Evolutionary conservation across 2,329 filamentous ascomycete species (phyloP).

Genomic region (Monosporascus sp.): DNA sequence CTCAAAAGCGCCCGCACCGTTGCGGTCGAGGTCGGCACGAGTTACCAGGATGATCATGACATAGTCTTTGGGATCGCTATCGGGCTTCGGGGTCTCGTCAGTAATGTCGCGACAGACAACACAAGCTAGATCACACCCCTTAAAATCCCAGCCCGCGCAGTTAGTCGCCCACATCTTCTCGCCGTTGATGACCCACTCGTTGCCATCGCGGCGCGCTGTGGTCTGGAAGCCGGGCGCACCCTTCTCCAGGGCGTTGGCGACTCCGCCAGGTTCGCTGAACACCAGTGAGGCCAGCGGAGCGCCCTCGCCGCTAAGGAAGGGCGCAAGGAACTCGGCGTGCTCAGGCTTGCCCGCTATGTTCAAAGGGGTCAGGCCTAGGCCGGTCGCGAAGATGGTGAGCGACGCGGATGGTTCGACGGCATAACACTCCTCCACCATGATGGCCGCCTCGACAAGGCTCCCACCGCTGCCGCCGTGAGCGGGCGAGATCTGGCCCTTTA

Average conservation of each 20-base stretch:
- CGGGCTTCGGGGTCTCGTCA: neutral
- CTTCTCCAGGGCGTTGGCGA: conserved; percentile 47
- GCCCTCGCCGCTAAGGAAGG: conserved; percentile 40
- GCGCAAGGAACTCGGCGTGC: conserved; percentile 39
- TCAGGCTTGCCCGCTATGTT: conserved; percentile 38
- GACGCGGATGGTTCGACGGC: conserved; percentile 44
- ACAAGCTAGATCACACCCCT: conserved; percentile 47
- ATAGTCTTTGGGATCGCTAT: conserved; percentile 17
- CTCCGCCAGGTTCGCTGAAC: conserved; percentile 47
- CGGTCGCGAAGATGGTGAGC: conserved; percentile 47
- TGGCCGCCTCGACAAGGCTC: conserved; percentile 41
- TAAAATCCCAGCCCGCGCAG: conserved; percentile 47
- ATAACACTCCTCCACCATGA: conserved; percentile 50
- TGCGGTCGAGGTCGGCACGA: conserved; percentile 40
- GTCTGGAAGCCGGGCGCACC: conserved; percentile 44
- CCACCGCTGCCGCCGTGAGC: conserved; percentile 40
- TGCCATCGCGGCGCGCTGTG: conserved; percentile 41
- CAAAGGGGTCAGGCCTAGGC: conserved; percentile 47
- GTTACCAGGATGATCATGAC: conserved; percentile 49
- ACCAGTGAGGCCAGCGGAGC: conserved; percentile 46
- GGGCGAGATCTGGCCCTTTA: conserved; percentile 43
- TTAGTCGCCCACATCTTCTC: conserved; percentile 56
- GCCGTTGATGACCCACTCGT: conserved; percentile 47
- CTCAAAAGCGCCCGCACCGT: conserved; percentile 35
- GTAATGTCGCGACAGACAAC: conserved; percentile 42